Evolutionary conservation across 805 yeast species (phyloP), one percentile per base, ranked within the genome.

Genomic region (Candida krabiensis): DNA sequence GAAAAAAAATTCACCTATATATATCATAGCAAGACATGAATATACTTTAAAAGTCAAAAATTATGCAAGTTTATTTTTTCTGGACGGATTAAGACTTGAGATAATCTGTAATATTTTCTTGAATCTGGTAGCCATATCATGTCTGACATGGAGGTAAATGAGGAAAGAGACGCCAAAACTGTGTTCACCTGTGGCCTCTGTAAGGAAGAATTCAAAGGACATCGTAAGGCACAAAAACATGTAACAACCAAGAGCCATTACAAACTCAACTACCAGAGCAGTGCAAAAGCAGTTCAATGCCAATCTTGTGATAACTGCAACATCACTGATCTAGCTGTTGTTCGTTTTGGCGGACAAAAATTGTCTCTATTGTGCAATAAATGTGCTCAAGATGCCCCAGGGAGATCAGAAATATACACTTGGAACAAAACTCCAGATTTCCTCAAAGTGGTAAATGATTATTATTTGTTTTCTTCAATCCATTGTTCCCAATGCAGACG

Each of bases 181-280:
- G 12, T 14, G 18, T 29, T 29, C 21, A 19, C 12, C 12, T 41
- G 46, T 24, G 46, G 42, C 9, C 22, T 41, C 12, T 41, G 46
- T 28, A 16, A 27, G 14, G 46, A 41, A 35, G 15, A 12, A 9
- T 34, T 35, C 24, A 37, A 35, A 8, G 46, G 46, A 13, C 38
- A 22, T 18, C 37, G 37, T 15, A 38, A 34, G 25, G 38, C 40
- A 16, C 35, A 30, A 12, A 37, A 37, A 19, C 46, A 41, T 34
- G 33, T 31, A 2, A 16, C 30, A 11, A 15, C 31, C 19, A 25
- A 19, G 27, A 38, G 25, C 15, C 46, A 41, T 26, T 41, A 34
- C 27, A 19, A 40, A 12, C 19, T 37, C 5, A 25, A 8, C 9
- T 18, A 28, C 5, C 31, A 22, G 5, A 21, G 15, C 19, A 13